These are phyloP conservation scores for Calonectria hawksworthii DNA, from an alignment of 2,329 filamentous ascomycete species.

Conservation along the genomic window DNA sequence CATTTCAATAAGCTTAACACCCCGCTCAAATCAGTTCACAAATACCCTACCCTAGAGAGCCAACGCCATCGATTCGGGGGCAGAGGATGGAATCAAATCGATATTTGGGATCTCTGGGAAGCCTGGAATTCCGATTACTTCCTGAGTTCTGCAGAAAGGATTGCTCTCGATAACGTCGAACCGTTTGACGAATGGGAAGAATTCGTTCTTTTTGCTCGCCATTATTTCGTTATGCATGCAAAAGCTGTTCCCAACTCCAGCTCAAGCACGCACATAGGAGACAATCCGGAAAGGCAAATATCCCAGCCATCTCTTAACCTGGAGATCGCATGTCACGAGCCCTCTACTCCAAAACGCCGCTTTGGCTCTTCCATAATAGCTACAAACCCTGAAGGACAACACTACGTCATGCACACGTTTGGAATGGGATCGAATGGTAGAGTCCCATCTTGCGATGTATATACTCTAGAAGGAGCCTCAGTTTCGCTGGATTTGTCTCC, in stretches of 20 bases:
- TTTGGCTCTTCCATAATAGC: slow-evolving; percentile 70
- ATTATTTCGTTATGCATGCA: slow-evolving; percentile 86
- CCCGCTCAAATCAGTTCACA: slow-evolving; percentile 79
- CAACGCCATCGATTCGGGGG: slow-evolving; percentile 78
- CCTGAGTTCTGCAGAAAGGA: slow-evolving; percentile 71
- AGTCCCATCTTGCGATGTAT: slow-evolving; percentile 66
- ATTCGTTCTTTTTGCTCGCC: slow-evolving; percentile 85
- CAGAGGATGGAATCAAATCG: slow-evolving; percentile 76
- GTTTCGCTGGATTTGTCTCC: slow-evolving; percentile 45
- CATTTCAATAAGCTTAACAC: slow-evolving; percentile 88
- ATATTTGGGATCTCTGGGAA: slow-evolving; percentile 82
- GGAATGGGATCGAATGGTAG: slow-evolving; percentile 61
- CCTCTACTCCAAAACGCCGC: slow-evolving; percentile 59
- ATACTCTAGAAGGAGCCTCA: slow-evolving; percentile 43
- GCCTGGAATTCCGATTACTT: slow-evolving; percentile 82
- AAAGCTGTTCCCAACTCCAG: slow-evolving; percentile 28
- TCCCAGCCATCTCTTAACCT: slow-evolving; percentile 12
- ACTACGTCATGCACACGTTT: slow-evolving; percentile 60
- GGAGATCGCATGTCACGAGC: slow-evolving; percentile 28
- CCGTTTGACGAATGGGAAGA: slow-evolving; percentile 98
- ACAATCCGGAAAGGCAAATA: neutral
- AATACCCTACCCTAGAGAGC: slow-evolving; percentile 75
- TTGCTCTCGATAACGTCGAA: slow-evolving; percentile 77
- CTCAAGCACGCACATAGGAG: neutral
- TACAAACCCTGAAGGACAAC: slow-evolving; percentile 55